Conservation (phyloP, 1,284 basidiomycete genomes). For the Ceratobasidium theobromae region DNA sequence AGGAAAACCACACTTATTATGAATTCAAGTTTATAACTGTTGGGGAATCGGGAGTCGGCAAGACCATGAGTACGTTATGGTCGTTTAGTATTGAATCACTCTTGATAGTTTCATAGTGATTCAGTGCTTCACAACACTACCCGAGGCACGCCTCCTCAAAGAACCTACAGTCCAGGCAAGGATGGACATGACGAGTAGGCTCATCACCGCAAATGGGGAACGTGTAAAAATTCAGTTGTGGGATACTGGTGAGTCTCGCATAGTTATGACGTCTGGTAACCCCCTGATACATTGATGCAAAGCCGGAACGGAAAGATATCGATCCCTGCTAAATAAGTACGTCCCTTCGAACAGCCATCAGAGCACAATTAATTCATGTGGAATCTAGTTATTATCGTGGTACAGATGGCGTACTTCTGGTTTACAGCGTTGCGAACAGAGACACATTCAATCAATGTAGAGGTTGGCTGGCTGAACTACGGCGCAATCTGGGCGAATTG, state of each 20-base stretch:
- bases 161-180: neutral
- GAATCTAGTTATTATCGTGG: constrained; percentile 6
- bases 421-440: constrained; percentile 5
- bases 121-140: constrained; percentile 1
- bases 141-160: neutral
- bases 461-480: constrained; percentile 10
- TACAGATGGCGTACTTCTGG: constrained; percentile 6
- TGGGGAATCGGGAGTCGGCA: constrained; percentile 11
- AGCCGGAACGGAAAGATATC: constrained; percentile 4
- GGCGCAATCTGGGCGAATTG: neutral
- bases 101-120: neutral
- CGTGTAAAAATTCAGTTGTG: neutral
- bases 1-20: neutral
- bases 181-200: constrained; percentile 3
- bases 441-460: constrained; percentile 2
- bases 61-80: constrained; percentile 6
- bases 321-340: neutral
- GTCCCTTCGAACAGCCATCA: neutral
- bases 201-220: neutral
- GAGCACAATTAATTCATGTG: neutral
- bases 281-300: neutral
- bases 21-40: constrained; percentile 12
- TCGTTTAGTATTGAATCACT: neutral
- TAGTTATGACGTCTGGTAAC: neutral
- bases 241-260: constrained; percentile 10